These are phyloP conservation scores for Russula olivacea DNA, from an alignment of 768 basidiomycete species.

Conservation along the genomic window DNA sequence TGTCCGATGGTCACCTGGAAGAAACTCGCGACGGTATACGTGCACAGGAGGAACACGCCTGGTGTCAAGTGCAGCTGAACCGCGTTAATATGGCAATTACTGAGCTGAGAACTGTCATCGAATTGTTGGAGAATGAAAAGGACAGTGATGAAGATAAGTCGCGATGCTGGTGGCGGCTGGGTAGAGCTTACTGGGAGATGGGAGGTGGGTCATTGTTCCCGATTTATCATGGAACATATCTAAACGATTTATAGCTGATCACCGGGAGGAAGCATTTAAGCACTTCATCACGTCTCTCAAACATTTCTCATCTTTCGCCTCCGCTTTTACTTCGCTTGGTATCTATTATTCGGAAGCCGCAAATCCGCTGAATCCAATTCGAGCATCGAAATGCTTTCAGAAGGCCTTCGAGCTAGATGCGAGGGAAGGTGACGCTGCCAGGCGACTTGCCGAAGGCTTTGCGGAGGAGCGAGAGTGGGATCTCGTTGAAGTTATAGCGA, in stretches of 20 bases:
- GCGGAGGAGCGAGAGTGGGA: conserved; percentile 95
- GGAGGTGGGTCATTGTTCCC: conserved; percentile 45
- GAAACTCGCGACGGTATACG: conserved; percentile 47
- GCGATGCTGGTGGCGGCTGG: conserved; percentile 80
- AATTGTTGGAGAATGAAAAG: conserved; percentile 41
- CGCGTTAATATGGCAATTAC: conserved; percentile 42
- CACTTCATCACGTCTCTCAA: conserved; percentile 78
- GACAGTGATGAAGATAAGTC: conserved; percentile 57
- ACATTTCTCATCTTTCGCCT: conserved; percentile 67
- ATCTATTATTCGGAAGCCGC: conserved; percentile 74
- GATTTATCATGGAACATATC: not conserved
- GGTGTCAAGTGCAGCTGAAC: conserved; percentile 65
- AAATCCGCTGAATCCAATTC: conserved; percentile 68
- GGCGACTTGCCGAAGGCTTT: conserved; percentile 79
- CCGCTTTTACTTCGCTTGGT: conserved; percentile 91
- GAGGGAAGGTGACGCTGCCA: conserved; percentile 79
- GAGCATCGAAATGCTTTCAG: conserved; percentile 94
- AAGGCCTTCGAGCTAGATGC: conserved; percentile 97
- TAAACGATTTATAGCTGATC: conserved; percentile 34
- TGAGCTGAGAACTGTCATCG: conserved; percentile 45
- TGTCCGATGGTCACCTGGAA: conserved; percentile 43
- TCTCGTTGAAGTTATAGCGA: conserved; percentile 89
- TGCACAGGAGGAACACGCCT: conserved; percentile 76
- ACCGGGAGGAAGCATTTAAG: conserved; percentile 63
- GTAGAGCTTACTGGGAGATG: conserved; percentile 65